A percentile compares a stretch with the other conserved stretches of the same genome.
phyloP scores from a whole-genome alignment of 2,329 filamentous ascomycete genomes.

The Exophiala sideris region DNA sequence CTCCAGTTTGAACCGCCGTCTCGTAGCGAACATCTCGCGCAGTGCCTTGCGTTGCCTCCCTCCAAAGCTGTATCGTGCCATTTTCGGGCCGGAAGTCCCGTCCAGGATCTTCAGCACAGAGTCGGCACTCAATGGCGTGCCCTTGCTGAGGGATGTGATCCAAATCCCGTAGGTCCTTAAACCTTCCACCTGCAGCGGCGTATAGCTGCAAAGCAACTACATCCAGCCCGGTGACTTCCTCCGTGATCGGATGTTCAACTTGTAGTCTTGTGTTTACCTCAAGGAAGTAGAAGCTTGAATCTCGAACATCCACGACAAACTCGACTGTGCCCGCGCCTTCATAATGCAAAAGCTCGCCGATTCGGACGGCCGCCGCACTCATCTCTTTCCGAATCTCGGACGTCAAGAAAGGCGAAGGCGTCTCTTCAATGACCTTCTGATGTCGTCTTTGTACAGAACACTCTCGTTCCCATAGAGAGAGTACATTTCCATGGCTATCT shows the following conservation, averaged over 20 bases:
- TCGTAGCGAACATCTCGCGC: constrained; percentile 40
- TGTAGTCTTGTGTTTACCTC: constrained; percentile 51
- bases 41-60: constrained; percentile 22
- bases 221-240: constrained; percentile 39
- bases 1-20: constrained; percentile 39
- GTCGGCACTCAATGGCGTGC: constrained; percentile 44
- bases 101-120: constrained; percentile 45
- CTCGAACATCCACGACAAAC: constrained; percentile 43
- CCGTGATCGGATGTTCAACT: constrained; percentile 49
- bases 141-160: constrained; percentile 32
- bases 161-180: constrained; percentile 29
- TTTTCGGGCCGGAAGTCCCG: constrained; percentile 39
- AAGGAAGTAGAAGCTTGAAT: constrained; percentile 44
- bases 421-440: constrained; percentile 53
- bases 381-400: constrained; percentile 35
- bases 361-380: constrained; percentile 36
- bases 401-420: constrained; percentile 38
- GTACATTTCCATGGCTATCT: constrained; percentile 42
- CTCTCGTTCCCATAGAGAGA: constrained; percentile 47
- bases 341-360: constrained; percentile 40
- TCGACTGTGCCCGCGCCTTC: constrained; percentile 46
- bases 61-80: constrained; percentile 37
- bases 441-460: constrained; percentile 52
- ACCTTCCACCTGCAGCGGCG: constrained; percentile 33
- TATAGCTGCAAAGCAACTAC: constrained; percentile 39